These are phyloP conservation scores for Candida lessepsii DNA, from an alignment of 805 yeast genomes.

Conservation along the genomic window DNA sequence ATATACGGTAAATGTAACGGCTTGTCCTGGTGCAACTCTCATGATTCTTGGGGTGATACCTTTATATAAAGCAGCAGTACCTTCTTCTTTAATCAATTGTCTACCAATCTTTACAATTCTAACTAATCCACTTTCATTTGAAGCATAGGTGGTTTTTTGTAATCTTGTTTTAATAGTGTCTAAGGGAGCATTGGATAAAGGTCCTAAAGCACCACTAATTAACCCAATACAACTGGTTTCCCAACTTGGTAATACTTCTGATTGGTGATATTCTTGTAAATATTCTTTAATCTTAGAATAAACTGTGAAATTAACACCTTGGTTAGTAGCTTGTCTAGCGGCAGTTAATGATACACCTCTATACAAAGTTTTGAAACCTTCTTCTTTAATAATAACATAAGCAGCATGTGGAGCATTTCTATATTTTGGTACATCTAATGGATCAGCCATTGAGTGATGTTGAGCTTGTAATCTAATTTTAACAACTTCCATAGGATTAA, in stretches of 20 bases:
- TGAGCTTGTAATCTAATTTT: slow-evolving; percentile 96
- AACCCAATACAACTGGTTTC: slow-evolving; percentile 92
- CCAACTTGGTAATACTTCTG: slow-evolving; percentile 77
- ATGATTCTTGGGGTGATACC: slow-evolving; percentile 98
- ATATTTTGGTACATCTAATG: slow-evolving; percentile 77
- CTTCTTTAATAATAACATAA: slow-evolving; percentile 80
- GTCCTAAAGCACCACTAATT: slow-evolving; percentile 95
- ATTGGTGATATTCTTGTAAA: slow-evolving; percentile 59
- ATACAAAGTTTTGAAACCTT: slow-evolving; percentile 84
- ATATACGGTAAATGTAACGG: slow-evolving; percentile 96
- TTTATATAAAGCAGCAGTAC: slow-evolving; percentile 45
- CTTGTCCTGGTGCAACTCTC: slow-evolving; percentile 99
- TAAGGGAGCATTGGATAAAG: slow-evolving; percentile 94
- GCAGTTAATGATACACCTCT: slow-evolving; percentile 96
- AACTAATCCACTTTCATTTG: slow-evolving; percentile 67
- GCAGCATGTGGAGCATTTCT: slow-evolving; percentile 92
- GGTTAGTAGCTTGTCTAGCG: slow-evolving; percentile 96
- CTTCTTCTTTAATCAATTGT: slow-evolving; percentile 85
- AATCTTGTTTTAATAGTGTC: slow-evolving; percentile 96
- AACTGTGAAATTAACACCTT: slow-evolving; percentile 96
- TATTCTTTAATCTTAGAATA: slow-evolving; percentile 79
- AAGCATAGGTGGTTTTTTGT: slow-evolving; percentile 79
- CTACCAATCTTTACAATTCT: slow-evolving; percentile 79
- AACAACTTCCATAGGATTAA: slow-evolving; percentile 96
- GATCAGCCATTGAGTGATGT: slow-evolving; percentile 84